Evolutionary conservation across 2,329 filamentous ascomycete genomes (phyloP), one percentile per base, ranked within the genome.

Genomic region (Penicillium sp.): DNA sequence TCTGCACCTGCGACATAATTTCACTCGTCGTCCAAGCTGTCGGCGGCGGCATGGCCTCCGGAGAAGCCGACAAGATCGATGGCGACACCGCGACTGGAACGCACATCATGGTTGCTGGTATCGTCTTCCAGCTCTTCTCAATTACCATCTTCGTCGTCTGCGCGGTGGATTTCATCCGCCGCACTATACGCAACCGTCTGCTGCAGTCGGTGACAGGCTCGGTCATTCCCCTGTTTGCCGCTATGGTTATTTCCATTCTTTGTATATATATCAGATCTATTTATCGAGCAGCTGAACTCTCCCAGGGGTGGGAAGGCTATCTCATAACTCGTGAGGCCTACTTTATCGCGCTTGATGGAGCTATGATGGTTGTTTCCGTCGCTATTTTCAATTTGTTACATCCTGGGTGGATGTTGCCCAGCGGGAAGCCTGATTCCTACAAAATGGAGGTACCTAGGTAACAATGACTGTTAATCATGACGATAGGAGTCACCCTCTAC

Each of bases 111-210:
- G 75, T 82, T 43, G 79, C 78, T 2, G 84, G 84, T 14, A 80
- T 87, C 20, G 74, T 79, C n/a, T 77, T 86, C 53, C 84, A 87
- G 62, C 80, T 86, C 39, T 74, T 76, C 54, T 80, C 81, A 5
- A 79, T 86, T 53, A 74, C 78, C 32, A 56, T 81, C 53, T 86
- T 87, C 67, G 77, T 77, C 43, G 57, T 67, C 61, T 71, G 80
- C 38, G 77, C 83, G 4, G 69, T 60, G 4, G 72, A 75, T 46
- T 84, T 83, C 62, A 66, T 84, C 22, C 66, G 70, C 7, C 73
- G 78, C 11, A 66, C 71, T 4, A 31, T 68, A 44, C 64, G 66
- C 11, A 55, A 56, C n/a, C 59, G 42, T 4, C 60, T 73, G 0
- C 48, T 72, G 20, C 61, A 67, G 42, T 51, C 58, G 9, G 54